Evolutionary conservation across 1,284 basidiomycete genomes (phyloP).

Genomic region (Papiliotrema terrestris): DNA sequence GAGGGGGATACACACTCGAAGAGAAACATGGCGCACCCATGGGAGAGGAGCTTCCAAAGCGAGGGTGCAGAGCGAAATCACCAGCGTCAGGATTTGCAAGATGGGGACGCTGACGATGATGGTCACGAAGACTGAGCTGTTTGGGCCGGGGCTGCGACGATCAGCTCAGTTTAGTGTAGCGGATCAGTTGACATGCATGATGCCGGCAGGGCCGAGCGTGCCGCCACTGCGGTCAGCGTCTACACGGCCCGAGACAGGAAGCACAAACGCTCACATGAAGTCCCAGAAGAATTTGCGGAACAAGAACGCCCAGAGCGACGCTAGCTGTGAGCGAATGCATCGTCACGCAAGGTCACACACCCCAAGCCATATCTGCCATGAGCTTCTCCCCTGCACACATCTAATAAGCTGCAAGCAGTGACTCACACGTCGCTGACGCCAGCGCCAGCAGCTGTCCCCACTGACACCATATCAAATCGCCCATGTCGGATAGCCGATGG

Average conservation of each 20-base stretch:
- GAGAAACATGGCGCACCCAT: neutral
- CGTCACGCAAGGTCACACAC: slow-evolving; percentile 4
- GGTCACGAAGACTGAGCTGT: slow-evolving; percentile 61
- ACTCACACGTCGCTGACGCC: slow-evolving; percentile 68
- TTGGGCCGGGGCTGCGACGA: slow-evolving; percentile 56
- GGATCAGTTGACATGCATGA: slow-evolving; percentile 14
- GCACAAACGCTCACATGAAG: slow-evolving; percentile 71
- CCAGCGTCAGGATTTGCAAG: slow-evolving; percentile 63
- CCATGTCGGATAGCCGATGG: slow-evolving; percentile 54
- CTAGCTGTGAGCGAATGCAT: slow-evolving; percentile 24
- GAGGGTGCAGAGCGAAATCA: slow-evolving; percentile 59
- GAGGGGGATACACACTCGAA: neutral
- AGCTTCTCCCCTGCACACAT: slow-evolving; percentile 4
- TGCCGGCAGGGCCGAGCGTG: slow-evolving; percentile 22
- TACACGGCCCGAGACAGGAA: too few relatives aligned
- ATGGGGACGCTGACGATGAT: slow-evolving; percentile 71
- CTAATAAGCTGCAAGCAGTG: too few relatives aligned
- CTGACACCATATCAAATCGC: slow-evolving; percentile 76
- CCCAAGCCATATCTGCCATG: slow-evolving; percentile 28
- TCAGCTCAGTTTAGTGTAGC: neutral
- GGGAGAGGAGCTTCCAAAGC: slow-evolving; percentile 56
- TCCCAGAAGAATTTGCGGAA: slow-evolving; percentile 92
- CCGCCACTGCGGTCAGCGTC: slow-evolving; percentile 17
- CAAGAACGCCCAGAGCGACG: slow-evolving; percentile 68
- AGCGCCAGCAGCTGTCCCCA: slow-evolving; percentile 69